These are phyloP conservation scores for Linnemannia exigua DNA, from an alignment of 192 early-diverging fungal species.

Conservation along the genomic window DNA sequence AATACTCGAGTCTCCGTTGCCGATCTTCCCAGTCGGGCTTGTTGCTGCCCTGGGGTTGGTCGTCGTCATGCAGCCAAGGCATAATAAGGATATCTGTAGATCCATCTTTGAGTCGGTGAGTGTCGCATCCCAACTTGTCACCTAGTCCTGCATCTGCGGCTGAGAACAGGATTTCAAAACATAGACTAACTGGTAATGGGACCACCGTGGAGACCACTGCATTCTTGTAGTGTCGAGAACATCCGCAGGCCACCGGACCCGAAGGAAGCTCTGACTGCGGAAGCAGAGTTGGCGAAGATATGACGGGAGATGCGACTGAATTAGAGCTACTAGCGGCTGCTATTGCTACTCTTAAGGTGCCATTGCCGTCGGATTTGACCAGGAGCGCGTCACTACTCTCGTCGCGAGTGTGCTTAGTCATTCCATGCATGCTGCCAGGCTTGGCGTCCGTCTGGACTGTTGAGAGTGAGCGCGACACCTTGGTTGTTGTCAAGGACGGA, in stretches of 20 bases:
- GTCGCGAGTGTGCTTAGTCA: neutral
- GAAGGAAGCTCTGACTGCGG: neutral
- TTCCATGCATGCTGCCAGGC: neutral
- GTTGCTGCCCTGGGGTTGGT: neutral
- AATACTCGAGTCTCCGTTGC: constrained; percentile 33
- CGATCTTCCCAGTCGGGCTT: neutral
- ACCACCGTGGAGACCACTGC: constrained; percentile 16
- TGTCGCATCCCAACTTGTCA: constrained; percentile 11
- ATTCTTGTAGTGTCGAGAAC: constrained; percentile 37
- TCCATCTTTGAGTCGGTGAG: constrained; percentile 34
- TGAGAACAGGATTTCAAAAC: constrained; percentile 42
- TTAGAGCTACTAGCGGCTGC: neutral
- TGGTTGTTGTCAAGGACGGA: constrained; percentile 30
- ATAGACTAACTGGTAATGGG: constrained; percentile 20
- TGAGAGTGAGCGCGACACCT: constrained; percentile 32
- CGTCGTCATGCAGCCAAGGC: constrained; percentile 22
- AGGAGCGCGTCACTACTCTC: neutral
- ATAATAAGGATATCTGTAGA: constrained; percentile 32
- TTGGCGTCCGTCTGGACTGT: constrained; percentile 9
- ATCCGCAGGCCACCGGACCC: constrained; percentile 19
- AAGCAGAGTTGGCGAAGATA: neutral
- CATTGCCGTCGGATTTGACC: neutral
- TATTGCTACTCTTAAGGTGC: neutral
- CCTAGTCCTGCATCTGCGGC: constrained; percentile 26
- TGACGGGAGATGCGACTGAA: neutral